These are phyloP conservation scores for Neospermospora avenae DNA, from an alignment of 2,329 filamentous ascomycete species.

Conservation along the genomic window DNA sequence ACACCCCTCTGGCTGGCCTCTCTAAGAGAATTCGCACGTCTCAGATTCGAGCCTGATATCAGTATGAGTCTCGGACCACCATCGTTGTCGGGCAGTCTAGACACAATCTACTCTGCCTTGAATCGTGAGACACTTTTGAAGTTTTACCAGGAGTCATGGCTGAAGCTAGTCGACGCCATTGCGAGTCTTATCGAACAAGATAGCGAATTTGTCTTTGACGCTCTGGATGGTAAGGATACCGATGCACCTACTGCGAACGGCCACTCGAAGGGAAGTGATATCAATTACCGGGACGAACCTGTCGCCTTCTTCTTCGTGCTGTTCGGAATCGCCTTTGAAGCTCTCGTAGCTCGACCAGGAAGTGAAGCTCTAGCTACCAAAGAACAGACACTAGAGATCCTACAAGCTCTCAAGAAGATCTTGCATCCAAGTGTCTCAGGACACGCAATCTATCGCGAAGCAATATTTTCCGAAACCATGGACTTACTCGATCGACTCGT, in stretches of 20 bases:
- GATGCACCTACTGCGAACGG: constrained; percentile 39
- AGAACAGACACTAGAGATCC: constrained; percentile 81
- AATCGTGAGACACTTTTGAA: constrained; percentile 90
- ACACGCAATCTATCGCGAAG: constrained; percentile 92
- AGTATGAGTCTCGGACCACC: constrained; percentile 83
- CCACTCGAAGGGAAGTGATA: constrained; percentile 66
- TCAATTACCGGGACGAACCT: constrained; percentile 97
- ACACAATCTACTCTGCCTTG: constrained; percentile 90
- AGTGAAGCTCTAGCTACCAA: constrained; percentile 65
- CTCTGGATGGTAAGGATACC: constrained; percentile 78
- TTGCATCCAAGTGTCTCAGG: constrained; percentile 90
- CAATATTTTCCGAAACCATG: constrained; percentile 96
- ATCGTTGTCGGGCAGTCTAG: constrained; percentile 78
- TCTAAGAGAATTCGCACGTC: constrained; percentile 84
- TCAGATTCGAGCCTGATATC: constrained; percentile 95
- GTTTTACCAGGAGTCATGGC: constrained; percentile 97
- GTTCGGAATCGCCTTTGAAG: constrained; percentile 94
- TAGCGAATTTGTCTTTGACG: constrained; percentile 96
- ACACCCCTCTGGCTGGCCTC: constrained; percentile 94
- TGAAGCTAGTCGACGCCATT: constrained; percentile 95
- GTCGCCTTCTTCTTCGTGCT: constrained; percentile 99
- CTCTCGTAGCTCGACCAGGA: constrained; percentile 76
- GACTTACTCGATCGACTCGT: constrained; percentile 90
- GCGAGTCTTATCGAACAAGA: constrained; percentile 96
- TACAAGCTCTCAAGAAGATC: constrained; percentile 92